Percentiles rank a stretch among this genome's conserved stretches.
Conservation (phyloP, 208 protist genomes). For the Blastocrithidia nonstop region DNA sequence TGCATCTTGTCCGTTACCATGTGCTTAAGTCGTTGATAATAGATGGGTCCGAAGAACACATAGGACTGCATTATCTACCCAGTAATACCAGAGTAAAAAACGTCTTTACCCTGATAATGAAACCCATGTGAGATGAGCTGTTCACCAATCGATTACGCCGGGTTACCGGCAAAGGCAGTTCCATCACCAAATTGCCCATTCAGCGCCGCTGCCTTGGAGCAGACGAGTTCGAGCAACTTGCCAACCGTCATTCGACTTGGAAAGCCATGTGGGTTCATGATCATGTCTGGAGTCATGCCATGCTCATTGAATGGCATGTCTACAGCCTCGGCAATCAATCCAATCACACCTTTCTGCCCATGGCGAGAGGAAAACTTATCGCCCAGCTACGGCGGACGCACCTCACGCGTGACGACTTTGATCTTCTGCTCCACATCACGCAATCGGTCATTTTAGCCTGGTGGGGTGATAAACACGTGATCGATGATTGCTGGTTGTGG, state of each 20-base stretch:
- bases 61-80: conserved; percentile 95
- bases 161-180: conserved; percentile 94
- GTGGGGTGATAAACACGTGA: conserved; percentile 87
- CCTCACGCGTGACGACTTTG: conserved; percentile 90
- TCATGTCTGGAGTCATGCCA: conserved; percentile 98
- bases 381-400: conserved; percentile 91
- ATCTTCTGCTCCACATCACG: conserved; percentile 87
- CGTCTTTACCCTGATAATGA: conserved; percentile 98
- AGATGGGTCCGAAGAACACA: conserved; percentile 99
- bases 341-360: conserved; percentile 99
- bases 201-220: conserved; percentile 92
- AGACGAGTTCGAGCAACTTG: conserved; percentile 98
- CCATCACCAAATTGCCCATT: conserved; percentile 85
- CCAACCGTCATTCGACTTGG: conserved; percentile 99
- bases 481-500: conserved; percentile 85
- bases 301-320: conserved; percentile 98
- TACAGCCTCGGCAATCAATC: conserved; percentile 95
- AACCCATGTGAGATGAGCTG: conserved; percentile 87
- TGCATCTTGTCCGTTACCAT: conserved; percentile 99
- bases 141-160: conserved; percentile 84
- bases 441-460: conserved; percentile 58
- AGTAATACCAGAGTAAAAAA: conserved; percentile 92
- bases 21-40: conserved; percentile 99
- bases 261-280: conserved; percentile 99
- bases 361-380: conserved; percentile 99